Evolutionary conservation across 805 yeast species (phyloP).

Genomic region (Myxozyma neotropica): DNA sequence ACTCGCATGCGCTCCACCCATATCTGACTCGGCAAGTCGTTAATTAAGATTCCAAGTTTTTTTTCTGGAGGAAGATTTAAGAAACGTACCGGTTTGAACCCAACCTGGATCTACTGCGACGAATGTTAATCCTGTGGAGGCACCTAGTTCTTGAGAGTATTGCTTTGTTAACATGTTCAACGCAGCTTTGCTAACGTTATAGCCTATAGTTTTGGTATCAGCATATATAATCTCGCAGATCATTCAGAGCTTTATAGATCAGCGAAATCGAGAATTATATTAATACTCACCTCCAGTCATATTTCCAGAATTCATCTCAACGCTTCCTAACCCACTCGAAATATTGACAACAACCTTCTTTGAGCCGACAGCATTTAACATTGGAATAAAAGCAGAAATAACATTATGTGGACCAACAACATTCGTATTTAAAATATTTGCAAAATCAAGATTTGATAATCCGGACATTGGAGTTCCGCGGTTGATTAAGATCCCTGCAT

Average conservation of each 20-base stretch:
- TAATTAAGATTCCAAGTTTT: too few relatives aligned
- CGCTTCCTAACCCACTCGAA: conserved; percentile 10
- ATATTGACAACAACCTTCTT: conserved; percentile 13
- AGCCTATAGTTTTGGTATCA: too few relatives aligned
- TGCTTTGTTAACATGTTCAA: conserved; percentile 19
- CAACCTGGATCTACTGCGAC: conserved; percentile 15
- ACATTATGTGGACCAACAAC: conserved; percentile 15
- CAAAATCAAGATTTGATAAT: conserved; percentile 2
- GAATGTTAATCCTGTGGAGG: conserved; percentile 3
- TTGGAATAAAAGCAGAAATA: conserved; percentile 11
- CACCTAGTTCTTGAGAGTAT: conserved; percentile 3
- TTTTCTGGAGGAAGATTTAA: too few relatives aligned
- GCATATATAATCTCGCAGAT: neutral
- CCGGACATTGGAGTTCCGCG: neutral
- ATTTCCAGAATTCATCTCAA: conserved; percentile 8
- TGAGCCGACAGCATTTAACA: conserved; percentile 1
- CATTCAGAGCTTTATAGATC: neutral
- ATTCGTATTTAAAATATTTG: conserved; percentile 1
- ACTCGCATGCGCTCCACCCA: conserved; percentile 9
- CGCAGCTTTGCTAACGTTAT: conserved; percentile 17
- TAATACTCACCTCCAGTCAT: neutral
- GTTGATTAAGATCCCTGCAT: conserved; percentile 1
- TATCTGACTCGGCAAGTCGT: too few relatives aligned
- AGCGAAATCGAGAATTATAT: neutral
- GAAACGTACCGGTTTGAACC: conserved; percentile 17